phyloP scores from a whole-genome alignment of 805 yeast species.

The Lachancea kluyveri region DNA sequence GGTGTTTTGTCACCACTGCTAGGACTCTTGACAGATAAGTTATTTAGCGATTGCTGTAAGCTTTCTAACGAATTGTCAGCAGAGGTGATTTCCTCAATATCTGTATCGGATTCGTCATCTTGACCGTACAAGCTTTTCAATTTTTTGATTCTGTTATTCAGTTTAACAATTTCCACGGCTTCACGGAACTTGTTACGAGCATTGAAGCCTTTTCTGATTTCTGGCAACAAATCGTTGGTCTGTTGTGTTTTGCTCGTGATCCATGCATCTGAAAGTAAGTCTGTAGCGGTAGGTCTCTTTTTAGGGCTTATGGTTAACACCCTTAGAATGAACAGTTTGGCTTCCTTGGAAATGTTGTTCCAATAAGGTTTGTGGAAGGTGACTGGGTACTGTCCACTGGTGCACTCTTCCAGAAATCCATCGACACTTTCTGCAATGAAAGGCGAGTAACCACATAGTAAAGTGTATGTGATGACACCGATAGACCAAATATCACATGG shows the following conservation, averaged over 20 bases:
- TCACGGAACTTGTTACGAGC: conserved; percentile 79
- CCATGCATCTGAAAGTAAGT: conserved; percentile 73
- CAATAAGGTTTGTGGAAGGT: conserved; percentile 84
- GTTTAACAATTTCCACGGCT: conserved; percentile 77
- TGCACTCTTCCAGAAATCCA: conserved; percentile 77
- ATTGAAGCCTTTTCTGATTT: conserved; percentile 71
- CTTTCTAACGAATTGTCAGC: conserved; percentile 14
- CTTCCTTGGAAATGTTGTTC: conserved; percentile 73
- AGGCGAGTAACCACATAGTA: conserved; percentile 89
- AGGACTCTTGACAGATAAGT: conserved; percentile 10
- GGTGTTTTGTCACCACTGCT: conserved; percentile 8
- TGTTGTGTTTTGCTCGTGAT: conserved; percentile 44
- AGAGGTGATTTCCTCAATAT: conserved; percentile 23
- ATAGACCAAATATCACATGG: conserved; percentile 96
- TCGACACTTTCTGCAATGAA: conserved; percentile 77
- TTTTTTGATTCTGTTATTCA: conserved; percentile 71
- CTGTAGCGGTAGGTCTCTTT: conserved; percentile 60
- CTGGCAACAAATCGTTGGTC: conserved; percentile 68
- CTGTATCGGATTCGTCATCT: conserved; percentile 37
- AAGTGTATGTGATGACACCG: conserved; percentile 87
- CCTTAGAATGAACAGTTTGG: conserved; percentile 67
- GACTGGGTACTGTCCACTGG: conserved; percentile 62
- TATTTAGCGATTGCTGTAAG: conserved; percentile 16
- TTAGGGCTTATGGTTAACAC: conserved; percentile 65
- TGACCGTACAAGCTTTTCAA: conserved; percentile 58